Evolutionary conservation across 1,284 basidiomycete species (phyloP).

Genomic region (Marasmius tenuissimus): DNA sequence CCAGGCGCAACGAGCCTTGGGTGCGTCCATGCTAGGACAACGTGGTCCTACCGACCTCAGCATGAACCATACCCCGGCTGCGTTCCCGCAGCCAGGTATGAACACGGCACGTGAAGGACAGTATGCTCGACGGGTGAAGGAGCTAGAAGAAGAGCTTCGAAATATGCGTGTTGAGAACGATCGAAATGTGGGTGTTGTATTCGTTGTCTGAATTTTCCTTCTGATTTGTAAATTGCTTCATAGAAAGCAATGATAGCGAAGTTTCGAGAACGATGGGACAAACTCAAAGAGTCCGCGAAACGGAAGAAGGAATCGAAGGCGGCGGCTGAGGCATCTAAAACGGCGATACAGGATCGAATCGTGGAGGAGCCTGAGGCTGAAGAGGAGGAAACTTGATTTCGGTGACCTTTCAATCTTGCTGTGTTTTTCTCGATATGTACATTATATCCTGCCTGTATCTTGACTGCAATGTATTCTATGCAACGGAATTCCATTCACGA

Average conservation of each 20-base stretch:
- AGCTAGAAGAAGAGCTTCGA: conserved; percentile 79
- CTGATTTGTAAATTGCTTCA: conserved; percentile 16
- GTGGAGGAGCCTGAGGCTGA: conserved; percentile 78
- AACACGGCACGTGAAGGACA: conserved; percentile 65
- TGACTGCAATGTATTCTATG: no score
- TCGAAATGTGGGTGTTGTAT: conserved; percentile 61
- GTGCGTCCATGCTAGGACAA: conserved; percentile 53
- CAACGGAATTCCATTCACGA: no score
- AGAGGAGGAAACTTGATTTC: conserved; percentile 41
- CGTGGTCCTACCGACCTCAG: conserved; percentile 55
- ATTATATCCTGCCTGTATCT: not conserved
- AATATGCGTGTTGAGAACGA: conserved; percentile 71
- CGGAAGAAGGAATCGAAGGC: conserved; percentile 84
- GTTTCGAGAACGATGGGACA: conserved; percentile 86
- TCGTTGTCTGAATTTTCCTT: conserved; percentile 1
- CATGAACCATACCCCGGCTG: conserved; percentile 49
- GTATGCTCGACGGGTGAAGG: conserved; percentile 63
- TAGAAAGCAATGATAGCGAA: conserved; percentile 82
- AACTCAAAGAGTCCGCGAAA: conserved; percentile 82
- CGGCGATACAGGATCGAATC: conserved; percentile 61
- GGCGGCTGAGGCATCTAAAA: conserved; percentile 46
- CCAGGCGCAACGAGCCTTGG: conserved; percentile 77
- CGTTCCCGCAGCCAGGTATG: conserved; percentile 48
- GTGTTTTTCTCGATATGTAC: not conserved
- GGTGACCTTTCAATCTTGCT: conserved; percentile 10